These are phyloP conservation scores for Xylaria sp. DNA, from an alignment of 2,329 filamentous ascomycete genomes.

Conservation along the genomic window DNA sequence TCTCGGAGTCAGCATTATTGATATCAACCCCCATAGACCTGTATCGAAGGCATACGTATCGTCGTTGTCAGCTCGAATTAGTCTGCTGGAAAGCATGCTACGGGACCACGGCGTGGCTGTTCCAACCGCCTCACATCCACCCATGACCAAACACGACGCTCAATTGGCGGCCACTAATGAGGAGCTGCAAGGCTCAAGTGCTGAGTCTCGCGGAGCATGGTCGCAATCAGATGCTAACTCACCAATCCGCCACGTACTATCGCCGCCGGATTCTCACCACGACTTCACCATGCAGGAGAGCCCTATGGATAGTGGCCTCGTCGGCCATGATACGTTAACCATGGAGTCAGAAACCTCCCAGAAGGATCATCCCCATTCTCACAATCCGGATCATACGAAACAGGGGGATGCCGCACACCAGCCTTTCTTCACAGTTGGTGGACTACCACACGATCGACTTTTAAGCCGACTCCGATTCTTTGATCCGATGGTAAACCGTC, in stretches of 20 bases:
- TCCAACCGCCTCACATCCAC: slow-evolving; percentile 17
- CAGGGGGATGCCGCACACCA: slow-evolving; percentile 10
- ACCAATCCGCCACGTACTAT: slow-evolving; percentile 13
- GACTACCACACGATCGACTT: slow-evolving; percentile 8
- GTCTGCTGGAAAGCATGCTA: slow-evolving; percentile 19
- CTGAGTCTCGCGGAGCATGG: not conserved
- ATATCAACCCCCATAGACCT: slow-evolving; percentile 8
- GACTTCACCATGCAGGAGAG: slow-evolving; percentile 16
- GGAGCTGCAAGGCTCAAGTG: slow-evolving; percentile 2
- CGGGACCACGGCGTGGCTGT: slow-evolving; percentile 13
- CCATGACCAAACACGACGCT: slow-evolving; percentile 17
- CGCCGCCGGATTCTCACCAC: slow-evolving; percentile 19
- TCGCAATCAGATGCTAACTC: slow-evolving; percentile 11
- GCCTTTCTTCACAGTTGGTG: slow-evolving; percentile 7
- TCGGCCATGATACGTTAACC: not conserved
- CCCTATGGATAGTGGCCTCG: slow-evolving; percentile 6
- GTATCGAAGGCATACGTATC: slow-evolving; percentile 22
- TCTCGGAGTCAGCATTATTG: not conserved
- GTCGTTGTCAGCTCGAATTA: slow-evolving; percentile 18
- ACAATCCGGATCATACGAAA: slow-evolving; percentile 1
- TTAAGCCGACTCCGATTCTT: slow-evolving; percentile 13
- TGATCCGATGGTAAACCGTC: slow-evolving; percentile 10
- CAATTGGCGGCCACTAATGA: slow-evolving; percentile 10
- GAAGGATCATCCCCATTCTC: slow-evolving; percentile 2
- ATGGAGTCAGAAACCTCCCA: not conserved